Conservation (phyloP, 2,329 filamentous ascomycete genomes). For the Trichophyton simii region DNA sequence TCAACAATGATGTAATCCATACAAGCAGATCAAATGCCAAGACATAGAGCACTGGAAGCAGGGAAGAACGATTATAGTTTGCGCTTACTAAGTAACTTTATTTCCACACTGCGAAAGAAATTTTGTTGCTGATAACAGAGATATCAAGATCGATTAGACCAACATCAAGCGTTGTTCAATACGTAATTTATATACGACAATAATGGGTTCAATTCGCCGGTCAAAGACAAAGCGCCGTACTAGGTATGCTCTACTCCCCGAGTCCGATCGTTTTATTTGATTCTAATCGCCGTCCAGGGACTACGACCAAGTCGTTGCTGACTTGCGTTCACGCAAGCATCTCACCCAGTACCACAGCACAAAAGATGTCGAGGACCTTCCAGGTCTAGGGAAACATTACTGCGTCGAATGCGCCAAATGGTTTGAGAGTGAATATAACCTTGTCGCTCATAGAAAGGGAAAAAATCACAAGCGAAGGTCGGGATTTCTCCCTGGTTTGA, state of each 20-base stretch:
- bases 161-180: background rate
- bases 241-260: constrained; percentile 37
- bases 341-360: constrained; percentile 64
- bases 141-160: background rate
- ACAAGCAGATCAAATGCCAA: too few relatives aligned
- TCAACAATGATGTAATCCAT: too few relatives aligned
- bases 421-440: constrained; percentile 74
- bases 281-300: constrained; percentile 52
- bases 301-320: constrained; percentile 80
- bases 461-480: constrained; percentile 91
- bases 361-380: constrained; percentile 75
- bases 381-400: constrained; percentile 73
- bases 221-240: constrained; percentile 63
- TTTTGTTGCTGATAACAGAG: background rate
- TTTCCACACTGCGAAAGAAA: background rate
- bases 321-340: constrained; percentile 66
- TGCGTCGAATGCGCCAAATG: constrained; percentile 92
- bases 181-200: constrained; percentile 23
- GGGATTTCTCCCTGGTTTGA: constrained; percentile 12
- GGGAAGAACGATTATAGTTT: too few relatives aligned
- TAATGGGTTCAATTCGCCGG: constrained; percentile 59
- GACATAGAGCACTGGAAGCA: too few relatives aligned
- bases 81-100: background rate
- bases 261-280: constrained; percentile 18
- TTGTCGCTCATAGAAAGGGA: constrained; percentile 63